These are phyloP conservation scores for Elymus sibiricus DNA, from an alignment of 176 grass and related monocot species.

Conservation along the genomic window DNA sequence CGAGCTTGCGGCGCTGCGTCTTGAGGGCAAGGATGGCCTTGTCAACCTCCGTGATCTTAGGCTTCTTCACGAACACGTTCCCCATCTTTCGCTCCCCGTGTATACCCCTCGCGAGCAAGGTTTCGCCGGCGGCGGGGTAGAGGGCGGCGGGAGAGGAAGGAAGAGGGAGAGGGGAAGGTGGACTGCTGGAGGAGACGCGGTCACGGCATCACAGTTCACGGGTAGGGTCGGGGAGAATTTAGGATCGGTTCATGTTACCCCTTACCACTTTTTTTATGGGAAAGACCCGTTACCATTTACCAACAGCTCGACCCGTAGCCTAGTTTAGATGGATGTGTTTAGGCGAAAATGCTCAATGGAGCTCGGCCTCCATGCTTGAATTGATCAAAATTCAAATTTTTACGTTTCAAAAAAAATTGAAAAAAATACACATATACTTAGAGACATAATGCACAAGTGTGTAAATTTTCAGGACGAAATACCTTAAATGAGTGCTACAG, in stretches of 20 bases:
- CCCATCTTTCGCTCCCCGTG: slow-evolving; percentile 43
- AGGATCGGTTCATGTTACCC: background rate
- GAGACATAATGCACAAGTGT: no score
- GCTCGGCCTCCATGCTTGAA: no score
- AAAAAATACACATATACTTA: no score
- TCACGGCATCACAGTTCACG: slow-evolving; percentile 19
- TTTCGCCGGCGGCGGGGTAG: slow-evolving; percentile 13
- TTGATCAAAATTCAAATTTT: no score
- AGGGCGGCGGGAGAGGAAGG: slow-evolving; percentile 12
- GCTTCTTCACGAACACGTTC: slow-evolving; percentile 98
- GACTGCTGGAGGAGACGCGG: slow-evolving; percentile 10
- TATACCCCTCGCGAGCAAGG: background rate
- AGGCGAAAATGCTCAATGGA: no score
- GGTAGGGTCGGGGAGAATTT: background rate
- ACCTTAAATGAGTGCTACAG: no score
- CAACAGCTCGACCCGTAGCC: no score
- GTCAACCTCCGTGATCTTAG: slow-evolving; percentile 97
- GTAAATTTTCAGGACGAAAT: no score
- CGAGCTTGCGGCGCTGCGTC: slow-evolving; percentile 96
- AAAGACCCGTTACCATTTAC: background rate
- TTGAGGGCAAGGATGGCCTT: slow-evolving; percentile 93
- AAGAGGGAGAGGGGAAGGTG: slow-evolving; percentile 19
- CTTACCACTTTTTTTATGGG: background rate
- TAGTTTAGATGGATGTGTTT: no score
- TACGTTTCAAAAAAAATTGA: no score